These are phyloP conservation scores for Ceratocystis cubensis DNA, from an alignment of 2,329 filamentous ascomycete species.

Conservation along the genomic window DNA sequence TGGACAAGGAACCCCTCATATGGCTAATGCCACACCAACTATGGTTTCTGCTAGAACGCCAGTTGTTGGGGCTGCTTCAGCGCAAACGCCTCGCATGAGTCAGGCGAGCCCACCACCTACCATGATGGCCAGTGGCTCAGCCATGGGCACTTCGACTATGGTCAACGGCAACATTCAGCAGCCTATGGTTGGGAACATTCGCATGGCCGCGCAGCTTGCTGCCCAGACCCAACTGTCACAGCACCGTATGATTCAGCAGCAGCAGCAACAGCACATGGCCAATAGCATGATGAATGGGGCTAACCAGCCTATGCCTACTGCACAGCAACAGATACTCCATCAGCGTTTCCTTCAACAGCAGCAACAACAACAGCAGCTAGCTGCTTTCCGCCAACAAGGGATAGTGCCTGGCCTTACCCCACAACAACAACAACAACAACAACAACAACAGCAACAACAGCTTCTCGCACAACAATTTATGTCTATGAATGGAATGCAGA, in stretches of 20 bases:
- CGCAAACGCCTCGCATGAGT: constrained; percentile 48
- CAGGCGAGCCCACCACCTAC: constrained; percentile 50
- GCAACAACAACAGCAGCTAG: constrained; percentile 27
- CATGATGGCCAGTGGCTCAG: constrained; percentile 42
- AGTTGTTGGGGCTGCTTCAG: constrained; percentile 39
- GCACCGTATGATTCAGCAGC: constrained; percentile 35
- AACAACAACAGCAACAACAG: constrained; percentile 23
- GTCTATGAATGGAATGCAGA: constrained; percentile 18
- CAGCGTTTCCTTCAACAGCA: constrained; percentile 22
- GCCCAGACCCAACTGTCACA: constrained; percentile 31
- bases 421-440: constrained; percentile 23
- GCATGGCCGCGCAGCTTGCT: constrained; percentile 35
- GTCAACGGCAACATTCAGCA: constrained; percentile 7
- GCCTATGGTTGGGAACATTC: constrained; percentile 4
- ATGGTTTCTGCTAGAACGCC: constrained; percentile 46
- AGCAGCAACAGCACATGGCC: constrained; percentile 33
- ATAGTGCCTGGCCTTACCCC: constrained; percentile 11
- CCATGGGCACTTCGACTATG: constrained; percentile 31
- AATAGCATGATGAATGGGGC: constrained; percentile 29
- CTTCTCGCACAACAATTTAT: constrained; percentile 14
- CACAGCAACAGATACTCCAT: constrained; percentile 28
- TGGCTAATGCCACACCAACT: constrained; percentile 49
- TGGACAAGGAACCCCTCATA: constrained; percentile 48
- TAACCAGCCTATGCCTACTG: constrained; percentile 28
- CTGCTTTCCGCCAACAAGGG: constrained; percentile 1